A percentile compares a stretch with the other conserved stretches of the same genome.
Conservation (phyloP, 2,329 filamentous ascomycete species). For the Cytospora mali region DNA sequence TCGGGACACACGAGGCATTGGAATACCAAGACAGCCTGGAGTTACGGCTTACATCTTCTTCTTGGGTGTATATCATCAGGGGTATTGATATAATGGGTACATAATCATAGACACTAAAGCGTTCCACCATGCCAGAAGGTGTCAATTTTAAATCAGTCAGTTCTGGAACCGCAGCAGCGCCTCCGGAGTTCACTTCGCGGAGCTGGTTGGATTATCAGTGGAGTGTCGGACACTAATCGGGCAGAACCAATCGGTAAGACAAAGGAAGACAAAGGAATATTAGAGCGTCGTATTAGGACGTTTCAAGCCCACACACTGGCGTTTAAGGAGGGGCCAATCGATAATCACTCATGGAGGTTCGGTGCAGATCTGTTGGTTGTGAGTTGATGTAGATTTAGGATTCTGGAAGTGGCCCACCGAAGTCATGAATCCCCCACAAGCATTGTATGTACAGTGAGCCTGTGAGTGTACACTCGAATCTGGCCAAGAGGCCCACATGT, state of each 20-base stretch:
- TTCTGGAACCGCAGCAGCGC: not conserved
- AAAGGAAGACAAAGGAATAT: not conserved
- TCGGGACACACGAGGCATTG: slow-evolving; percentile 10
- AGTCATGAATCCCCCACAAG: not conserved
- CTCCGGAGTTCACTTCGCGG: not conserved
- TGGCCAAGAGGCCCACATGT: not conserved
- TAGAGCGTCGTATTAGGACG: not conserved
- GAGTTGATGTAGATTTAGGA: not conserved
- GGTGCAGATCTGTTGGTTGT: not conserved
- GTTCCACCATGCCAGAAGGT: not conserved
- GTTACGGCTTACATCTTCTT: slow-evolving; percentile 1
- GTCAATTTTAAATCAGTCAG: not conserved
- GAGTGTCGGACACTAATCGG: not conserved
- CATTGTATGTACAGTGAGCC: too few relatives aligned
- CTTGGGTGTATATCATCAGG: not conserved
- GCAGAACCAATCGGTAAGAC: too few relatives aligned
- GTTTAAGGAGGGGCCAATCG: not conserved
- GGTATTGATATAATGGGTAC: not conserved
- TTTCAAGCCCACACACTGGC: not conserved
- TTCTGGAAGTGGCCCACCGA: not conserved
- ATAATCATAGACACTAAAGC: not conserved
- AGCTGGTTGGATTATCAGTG: not conserved
- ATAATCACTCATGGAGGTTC: not conserved
- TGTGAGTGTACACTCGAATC: too few relatives aligned
- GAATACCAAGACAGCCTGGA: slow-evolving; percentile 15